Percentiles rank a stretch among this genome's conserved stretches.
Conservation (phyloP, 495 filamentous ascomycete genomes). For the Annulohypoxylon moriforme region DNA sequence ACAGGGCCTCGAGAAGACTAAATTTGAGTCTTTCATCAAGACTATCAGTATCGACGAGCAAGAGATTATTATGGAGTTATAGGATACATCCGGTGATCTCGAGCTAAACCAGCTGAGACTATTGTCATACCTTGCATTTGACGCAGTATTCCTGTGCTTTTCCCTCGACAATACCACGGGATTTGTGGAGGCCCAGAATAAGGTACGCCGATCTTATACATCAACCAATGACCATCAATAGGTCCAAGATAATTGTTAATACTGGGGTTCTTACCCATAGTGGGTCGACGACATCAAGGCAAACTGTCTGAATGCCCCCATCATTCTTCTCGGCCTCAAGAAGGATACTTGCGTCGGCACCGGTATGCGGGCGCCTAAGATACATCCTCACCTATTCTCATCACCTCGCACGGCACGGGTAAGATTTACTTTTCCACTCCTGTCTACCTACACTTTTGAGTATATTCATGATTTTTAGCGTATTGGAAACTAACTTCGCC, state of each 20-base stretch:
- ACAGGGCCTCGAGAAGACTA: conserved; percentile 32
- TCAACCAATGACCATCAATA: neutral
- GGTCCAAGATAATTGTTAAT: conserved; percentile 15
- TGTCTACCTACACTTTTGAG: neutral
- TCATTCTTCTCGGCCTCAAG: conserved; percentile 46
- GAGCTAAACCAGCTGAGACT: conserved; percentile 37
- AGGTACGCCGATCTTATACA: conserved; percentile 20
- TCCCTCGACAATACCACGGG: conserved; percentile 22
- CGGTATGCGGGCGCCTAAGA: conserved; percentile 23
- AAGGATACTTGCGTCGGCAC: conserved; percentile 35
- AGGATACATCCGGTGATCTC: conserved; percentile 47
- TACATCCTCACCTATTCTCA: conserved; percentile 26
- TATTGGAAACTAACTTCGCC: neutral
- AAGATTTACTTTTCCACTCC: neutral
- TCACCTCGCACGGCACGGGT: conserved; percentile 28
- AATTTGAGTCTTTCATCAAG: conserved; percentile 44
- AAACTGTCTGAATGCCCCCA: conserved; percentile 33
- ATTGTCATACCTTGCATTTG: conserved; percentile 47
- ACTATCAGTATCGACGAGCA: conserved; percentile 27
- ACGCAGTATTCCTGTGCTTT: conserved; percentile 50
- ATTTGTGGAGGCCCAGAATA: conserved; percentile 26
- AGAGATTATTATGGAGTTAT: conserved; percentile 44
- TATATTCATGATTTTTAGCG: too few species aligned
- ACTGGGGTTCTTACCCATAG: conserved; percentile 4
- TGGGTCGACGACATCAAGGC: conserved; percentile 42